Evolutionary conservation across 225 moss, liverwort and hornwort genomes (phyloP).

Genomic region (Straminergon stramineum): DNA sequence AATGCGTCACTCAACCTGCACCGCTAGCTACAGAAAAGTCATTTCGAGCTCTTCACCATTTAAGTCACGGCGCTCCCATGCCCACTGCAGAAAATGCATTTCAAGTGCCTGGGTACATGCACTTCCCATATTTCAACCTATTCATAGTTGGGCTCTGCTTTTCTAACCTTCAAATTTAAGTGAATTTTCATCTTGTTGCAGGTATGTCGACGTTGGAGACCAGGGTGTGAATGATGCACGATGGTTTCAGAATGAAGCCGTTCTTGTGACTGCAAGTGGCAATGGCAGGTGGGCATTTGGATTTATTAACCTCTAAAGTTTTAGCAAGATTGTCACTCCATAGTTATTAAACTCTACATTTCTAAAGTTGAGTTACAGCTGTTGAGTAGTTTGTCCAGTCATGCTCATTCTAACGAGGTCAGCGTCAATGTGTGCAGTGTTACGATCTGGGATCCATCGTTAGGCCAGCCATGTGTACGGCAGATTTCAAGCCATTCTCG

Average conservation of each 20-base stretch:
- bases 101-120: conserved; percentile 69
- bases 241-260: conserved; percentile 67
- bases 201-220: conserved; percentile 84
- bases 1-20: conserved; percentile 38
- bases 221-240: conserved; percentile 90
- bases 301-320: neutral
- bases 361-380: neutral
- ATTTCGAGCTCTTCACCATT: conserved; percentile 70
- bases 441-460: conserved; percentile 43
- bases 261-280: conserved; percentile 89
- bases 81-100: conserved; percentile 84
- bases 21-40: conserved; percentile 32
- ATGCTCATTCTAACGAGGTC: neutral
- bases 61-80: conserved; percentile 88
- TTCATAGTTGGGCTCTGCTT: neutral
- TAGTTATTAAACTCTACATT: neutral
- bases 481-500: conserved; percentile 42
- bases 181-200: neutral
- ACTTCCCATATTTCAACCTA: neutral
- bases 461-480: conserved; percentile 51
- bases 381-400: neutral
- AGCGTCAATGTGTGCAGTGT: conserved; percentile 16
- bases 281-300: conserved; percentile 59
- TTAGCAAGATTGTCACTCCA: neutral
- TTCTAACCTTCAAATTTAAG: neutral